Percentiles rank a stretch among this genome's conserved stretches.
Conservation (phyloP, 305 asterid genomes). For the Fraxinus sp. region DNA sequence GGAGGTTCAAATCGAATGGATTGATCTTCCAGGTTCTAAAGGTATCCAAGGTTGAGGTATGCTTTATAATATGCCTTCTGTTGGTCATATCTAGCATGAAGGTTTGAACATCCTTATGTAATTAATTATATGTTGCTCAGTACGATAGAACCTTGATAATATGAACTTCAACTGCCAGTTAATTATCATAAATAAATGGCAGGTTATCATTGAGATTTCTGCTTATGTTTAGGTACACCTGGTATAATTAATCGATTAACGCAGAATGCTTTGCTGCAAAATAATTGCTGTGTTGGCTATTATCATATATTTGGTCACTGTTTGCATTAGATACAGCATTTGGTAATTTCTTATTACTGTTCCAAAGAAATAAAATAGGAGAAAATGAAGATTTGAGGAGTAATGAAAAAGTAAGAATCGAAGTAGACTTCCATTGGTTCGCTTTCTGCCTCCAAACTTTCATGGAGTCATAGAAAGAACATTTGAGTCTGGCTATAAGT, state of each 20-base stretch:
- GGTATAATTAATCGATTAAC: too few species aligned
- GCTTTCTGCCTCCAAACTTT: background rate
- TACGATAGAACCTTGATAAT: background rate
- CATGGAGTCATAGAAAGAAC: background rate
- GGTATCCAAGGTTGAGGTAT: slow-evolving; percentile 15
- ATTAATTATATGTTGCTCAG: background rate
- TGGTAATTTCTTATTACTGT: background rate
- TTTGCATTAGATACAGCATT: background rate
- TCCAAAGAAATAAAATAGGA: background rate
- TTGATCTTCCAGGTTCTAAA: slow-evolving; percentile 28
- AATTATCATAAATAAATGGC: background rate
- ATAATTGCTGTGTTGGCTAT: background rate
- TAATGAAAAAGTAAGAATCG: background rate
- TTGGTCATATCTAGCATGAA: background rate
- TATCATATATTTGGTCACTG: background rate
- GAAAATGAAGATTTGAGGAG: background rate
- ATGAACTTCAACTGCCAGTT: background rate
- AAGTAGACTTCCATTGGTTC: background rate
- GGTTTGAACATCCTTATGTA: background rate
- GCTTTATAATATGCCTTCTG: background rate
- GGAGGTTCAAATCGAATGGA: slow-evolving; percentile 38
- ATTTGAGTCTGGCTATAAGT: background rate
- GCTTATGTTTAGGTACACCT: background rate
- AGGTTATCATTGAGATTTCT: background rate
- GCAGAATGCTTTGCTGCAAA: background rate